A percentile compares a stretch with the other conserved stretches of the same genome.
Conservation (phyloP, 2,329 filamentous ascomycete species). For the Chaetomium globosum region DNA sequence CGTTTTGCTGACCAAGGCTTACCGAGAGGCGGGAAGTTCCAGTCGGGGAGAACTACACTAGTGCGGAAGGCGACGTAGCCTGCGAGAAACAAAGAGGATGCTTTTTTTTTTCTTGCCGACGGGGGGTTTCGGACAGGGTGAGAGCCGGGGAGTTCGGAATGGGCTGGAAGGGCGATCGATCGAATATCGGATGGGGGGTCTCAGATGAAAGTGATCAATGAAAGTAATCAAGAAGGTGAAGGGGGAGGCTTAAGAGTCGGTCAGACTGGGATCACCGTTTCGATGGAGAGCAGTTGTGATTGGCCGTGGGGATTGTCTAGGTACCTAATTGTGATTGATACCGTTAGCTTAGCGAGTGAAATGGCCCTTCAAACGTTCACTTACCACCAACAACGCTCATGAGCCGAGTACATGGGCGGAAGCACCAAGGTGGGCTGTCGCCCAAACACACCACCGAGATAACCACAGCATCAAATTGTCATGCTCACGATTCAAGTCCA, state of each 20-base stretch:
- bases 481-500: background rate
- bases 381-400: background rate
- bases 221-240: background rate
- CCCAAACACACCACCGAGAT: background rate
- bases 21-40: too few species aligned
- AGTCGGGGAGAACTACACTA: too few species aligned
- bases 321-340: too few species aligned
- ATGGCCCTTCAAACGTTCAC: background rate
- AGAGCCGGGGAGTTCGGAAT: background rate
- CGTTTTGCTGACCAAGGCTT: background rate
- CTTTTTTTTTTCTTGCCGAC: background rate
- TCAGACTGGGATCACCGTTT: background rate
- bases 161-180: background rate
- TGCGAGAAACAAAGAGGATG: background rate
- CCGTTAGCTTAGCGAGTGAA: background rate
- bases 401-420: background rate
- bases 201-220: background rate
- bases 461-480: background rate
- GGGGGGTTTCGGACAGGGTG: background rate
- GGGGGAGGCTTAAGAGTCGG: too few species aligned
- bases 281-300: background rate
- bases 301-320: too few species aligned
- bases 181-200: background rate
- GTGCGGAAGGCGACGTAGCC: too few species aligned
- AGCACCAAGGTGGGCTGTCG: background rate